These are phyloP conservation scores for Lactifluus rugatus DNA, from an alignment of 768 basidiomycete genomes.

Conservation along the genomic window DNA sequence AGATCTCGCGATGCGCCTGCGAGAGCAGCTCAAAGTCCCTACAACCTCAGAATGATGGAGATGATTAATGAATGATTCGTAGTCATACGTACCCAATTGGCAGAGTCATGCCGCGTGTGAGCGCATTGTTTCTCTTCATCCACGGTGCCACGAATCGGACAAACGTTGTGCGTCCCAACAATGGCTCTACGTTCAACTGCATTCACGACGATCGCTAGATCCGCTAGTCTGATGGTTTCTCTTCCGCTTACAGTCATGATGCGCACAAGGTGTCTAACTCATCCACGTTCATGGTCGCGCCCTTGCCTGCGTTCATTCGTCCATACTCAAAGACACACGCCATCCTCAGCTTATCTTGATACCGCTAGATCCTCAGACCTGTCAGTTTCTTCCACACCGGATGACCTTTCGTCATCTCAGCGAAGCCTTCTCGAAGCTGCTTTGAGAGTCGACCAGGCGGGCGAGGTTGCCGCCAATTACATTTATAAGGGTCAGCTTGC, in stretches of 20 bases:
- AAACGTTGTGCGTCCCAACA: too few species aligned
- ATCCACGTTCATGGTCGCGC: neutral
- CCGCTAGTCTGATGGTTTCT: neutral
- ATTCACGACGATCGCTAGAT: neutral
- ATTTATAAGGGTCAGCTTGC: constrained; percentile 86
- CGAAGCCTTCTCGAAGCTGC: constrained; percentile 49
- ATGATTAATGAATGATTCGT: too few species aligned
- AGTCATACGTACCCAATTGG: too few species aligned
- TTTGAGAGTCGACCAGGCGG: constrained; percentile 89
- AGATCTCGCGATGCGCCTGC: too few species aligned
- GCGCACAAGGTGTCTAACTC: neutral
- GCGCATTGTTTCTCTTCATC: too few species aligned
- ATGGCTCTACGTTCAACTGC: too few species aligned
- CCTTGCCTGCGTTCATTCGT: constrained; percentile 2
- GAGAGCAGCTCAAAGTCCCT: too few species aligned
- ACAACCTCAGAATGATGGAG: too few species aligned
- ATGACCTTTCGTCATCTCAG: constrained; percentile 39
- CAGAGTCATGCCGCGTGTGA: too few species aligned
- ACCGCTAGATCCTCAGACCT: constrained; percentile 28
- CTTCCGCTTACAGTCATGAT: neutral
- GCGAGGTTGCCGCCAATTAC: constrained; percentile 92
- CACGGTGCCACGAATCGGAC: too few species aligned
- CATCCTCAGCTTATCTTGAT: constrained; percentile 45
- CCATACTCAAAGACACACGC: constrained; percentile 6
- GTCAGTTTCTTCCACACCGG: constrained; percentile 47